These are phyloP conservation scores for Eurotiales sp. DNA, from an alignment of 2,329 filamentous ascomycete species.

Conservation along the genomic window DNA sequence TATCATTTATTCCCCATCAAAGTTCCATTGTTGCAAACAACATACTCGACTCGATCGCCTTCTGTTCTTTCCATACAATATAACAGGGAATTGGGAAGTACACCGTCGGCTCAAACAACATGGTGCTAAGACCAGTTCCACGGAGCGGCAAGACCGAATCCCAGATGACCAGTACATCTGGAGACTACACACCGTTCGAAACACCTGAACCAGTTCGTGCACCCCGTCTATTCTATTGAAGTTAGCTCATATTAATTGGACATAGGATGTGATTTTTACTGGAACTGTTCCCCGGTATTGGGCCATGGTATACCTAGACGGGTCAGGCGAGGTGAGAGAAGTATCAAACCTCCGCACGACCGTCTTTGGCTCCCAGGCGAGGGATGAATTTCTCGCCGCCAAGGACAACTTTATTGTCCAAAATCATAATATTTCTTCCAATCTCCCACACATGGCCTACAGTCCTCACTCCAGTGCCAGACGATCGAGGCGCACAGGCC, in stretches of 20 bases:
- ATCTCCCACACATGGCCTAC: slow-evolving; percentile 1
- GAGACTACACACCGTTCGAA: slow-evolving; percentile 7
- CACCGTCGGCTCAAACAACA: background rate
- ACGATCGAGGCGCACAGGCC: background rate
- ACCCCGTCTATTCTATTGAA: background rate
- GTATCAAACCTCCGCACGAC: slow-evolving; percentile 5
- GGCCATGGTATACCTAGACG: slow-evolving; percentile 13
- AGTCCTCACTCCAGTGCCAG: background rate
- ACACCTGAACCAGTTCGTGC: slow-evolving; percentile 4
- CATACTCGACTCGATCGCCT: background rate
- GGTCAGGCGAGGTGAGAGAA: slow-evolving; percentile 7
- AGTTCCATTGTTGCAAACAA: background rate
- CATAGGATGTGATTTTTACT: slow-evolving; percentile 8
- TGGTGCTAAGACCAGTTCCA: slow-evolving; percentile 6
- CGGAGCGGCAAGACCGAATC: background rate
- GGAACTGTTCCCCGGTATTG: slow-evolving; percentile 9
- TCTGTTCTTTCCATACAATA: background rate
- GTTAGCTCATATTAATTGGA: background rate
- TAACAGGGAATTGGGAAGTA: background rate
- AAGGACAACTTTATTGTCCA: background rate
- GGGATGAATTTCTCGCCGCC: slow-evolving; percentile 8
- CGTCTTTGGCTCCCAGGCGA: slow-evolving; percentile 2
- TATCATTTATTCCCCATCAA: no score
- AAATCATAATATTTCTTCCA: background rate
- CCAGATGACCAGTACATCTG: background rate